A percentile compares a stretch with the other conserved stretches of the same genome.
Evolutionary conservation across 2,329 filamentous ascomycete species (phyloP).

Genomic region (Stagonosporopsis cucurbitacearum): DNA sequence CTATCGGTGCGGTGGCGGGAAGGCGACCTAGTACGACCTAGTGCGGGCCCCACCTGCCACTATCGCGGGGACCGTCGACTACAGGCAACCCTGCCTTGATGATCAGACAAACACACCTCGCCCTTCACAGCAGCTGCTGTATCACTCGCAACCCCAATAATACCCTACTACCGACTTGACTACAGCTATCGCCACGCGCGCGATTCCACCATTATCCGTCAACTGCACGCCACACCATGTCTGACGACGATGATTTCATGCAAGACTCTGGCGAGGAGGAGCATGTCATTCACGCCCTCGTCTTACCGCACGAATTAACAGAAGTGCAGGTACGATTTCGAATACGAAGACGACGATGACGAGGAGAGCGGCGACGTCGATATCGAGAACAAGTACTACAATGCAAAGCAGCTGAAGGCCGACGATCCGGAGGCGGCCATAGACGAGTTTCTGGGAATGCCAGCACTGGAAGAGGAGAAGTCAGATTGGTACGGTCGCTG

Average conservation of each 20-base stretch:
- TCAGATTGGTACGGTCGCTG: constrained; percentile 74
- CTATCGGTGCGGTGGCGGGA: constrained; percentile 7
- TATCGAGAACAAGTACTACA: constrained; percentile 99
- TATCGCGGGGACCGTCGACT: constrained; percentile 15
- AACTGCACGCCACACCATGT: constrained; percentile 61
- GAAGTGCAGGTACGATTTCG: constrained; percentile 80
- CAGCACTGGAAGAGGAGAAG: constrained; percentile 84
- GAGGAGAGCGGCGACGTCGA: constrained; percentile 88
- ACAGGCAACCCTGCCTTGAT: constrained; percentile 27
- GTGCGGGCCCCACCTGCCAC: constrained; percentile 5
- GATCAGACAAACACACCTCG: constrained; percentile 24
- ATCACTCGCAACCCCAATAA: not conserved
- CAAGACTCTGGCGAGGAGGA: constrained; percentile 88
- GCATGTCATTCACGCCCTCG: constrained; percentile 54
- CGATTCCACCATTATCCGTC: not conserved
- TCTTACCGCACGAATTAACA: not conserved
- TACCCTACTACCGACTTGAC: not conserved
- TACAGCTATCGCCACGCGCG: constrained; percentile 6
- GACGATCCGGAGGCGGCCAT: constrained; percentile 88
- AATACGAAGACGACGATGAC: constrained; percentile 94
- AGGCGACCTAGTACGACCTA: constrained; percentile 17
- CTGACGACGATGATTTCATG: constrained; percentile 90
- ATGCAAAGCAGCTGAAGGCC: constrained; percentile 94
- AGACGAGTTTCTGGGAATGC: constrained; percentile 89
- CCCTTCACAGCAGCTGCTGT: constrained; percentile 10